phyloP scores from a whole-genome alignment of 495 filamentous ascomycete species.

The Penicillium bialowiezense region DNA sequence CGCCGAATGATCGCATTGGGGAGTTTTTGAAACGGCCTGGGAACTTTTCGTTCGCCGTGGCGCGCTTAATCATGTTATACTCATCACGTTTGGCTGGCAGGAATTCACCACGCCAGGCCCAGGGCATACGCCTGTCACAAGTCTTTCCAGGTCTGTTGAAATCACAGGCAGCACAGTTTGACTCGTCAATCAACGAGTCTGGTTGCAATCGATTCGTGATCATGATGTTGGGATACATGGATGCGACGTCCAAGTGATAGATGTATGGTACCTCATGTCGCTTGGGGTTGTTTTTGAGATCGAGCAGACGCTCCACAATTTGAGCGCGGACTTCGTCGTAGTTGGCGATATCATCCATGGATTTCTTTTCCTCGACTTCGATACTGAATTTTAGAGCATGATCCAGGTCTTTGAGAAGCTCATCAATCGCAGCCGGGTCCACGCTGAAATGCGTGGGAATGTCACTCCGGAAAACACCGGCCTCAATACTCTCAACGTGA shows the following conservation, averaged over 20 bases:
- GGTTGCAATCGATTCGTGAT: conserved; percentile 97
- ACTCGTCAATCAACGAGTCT: conserved; percentile 96
- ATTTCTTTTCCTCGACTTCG: conserved; percentile 91
- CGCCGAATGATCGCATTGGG: conserved; percentile 72
- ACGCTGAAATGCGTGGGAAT: conserved; percentile 91
- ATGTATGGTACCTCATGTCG: conserved; percentile 84
- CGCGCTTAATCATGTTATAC: conserved; percentile 97
- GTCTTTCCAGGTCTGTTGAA: conserved; percentile 98
- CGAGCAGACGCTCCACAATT: conserved; percentile 68
- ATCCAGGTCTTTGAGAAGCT: conserved; percentile 83
- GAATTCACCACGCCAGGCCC: conserved; percentile 98
- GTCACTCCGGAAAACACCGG: conserved; percentile 93
- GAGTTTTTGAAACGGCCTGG: conserved; percentile 69
- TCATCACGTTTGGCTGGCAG: conserved; percentile 93
- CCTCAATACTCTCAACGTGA: conserved; percentile 99
- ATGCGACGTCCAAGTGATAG: conserved; percentile 97
- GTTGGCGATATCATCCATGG: conserved; percentile 83
- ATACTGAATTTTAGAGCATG: conserved; percentile 90
- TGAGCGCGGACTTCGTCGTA: conserved; percentile 89
- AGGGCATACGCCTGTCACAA: conserved; percentile 91
- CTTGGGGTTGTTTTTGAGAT: conserved; percentile 77
- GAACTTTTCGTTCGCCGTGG: conserved; percentile 91
- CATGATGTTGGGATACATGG: conserved; percentile 99
- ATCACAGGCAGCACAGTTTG: conserved; percentile 94
- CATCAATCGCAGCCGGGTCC: conserved; percentile 82